Evolutionary conservation across 768 basidiomycete genomes (phyloP).

Genomic region (Heimioporus sp.): DNA sequence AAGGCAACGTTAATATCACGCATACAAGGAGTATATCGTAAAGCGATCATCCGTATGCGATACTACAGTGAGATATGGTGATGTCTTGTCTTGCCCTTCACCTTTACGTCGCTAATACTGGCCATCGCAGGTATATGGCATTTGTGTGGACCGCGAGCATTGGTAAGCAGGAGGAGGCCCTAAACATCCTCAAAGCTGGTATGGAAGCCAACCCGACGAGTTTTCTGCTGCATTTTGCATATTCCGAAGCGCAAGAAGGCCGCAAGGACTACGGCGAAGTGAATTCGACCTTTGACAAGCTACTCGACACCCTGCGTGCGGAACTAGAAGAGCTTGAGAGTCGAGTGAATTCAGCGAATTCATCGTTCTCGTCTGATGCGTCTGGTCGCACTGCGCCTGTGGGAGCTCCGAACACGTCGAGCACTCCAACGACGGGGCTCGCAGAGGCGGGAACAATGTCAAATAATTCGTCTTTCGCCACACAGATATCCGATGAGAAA

Average conservation of each 20-base stretch:
- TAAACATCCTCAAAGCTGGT: conserved; percentile 77
- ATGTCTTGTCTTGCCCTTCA: conserved; percentile 10
- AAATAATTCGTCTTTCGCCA: conserved; percentile 47
- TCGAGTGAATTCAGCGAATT: conserved; percentile 36
- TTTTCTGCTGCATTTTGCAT: conserved; percentile 88
- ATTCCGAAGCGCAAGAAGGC: conserved; percentile 69
- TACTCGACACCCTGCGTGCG: conserved; percentile 61
- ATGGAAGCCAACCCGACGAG: conserved; percentile 87
- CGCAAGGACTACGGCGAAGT: conserved; percentile 65
- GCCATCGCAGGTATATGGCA: conserved; percentile 78
- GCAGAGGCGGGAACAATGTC: conserved; percentile 34
- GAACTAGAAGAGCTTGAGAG: conserved; percentile 64
- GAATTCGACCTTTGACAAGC: conserved; percentile 68
- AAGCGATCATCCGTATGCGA: conserved; percentile 88
- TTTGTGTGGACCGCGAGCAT: conserved; percentile 76
- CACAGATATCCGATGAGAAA: conserved; percentile 53
- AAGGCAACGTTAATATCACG: conserved; percentile 61
- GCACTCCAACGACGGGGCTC: conserved; percentile 9
- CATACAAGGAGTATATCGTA: conserved; percentile 80
- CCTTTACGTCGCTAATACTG: conserved; percentile 11
- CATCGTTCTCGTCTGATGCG: conserved; percentile 38
- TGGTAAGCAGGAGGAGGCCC: conserved; percentile 79
- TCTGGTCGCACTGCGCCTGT: conserved; percentile 26
- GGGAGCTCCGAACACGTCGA: conserved; percentile 18
- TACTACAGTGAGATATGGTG: conserved; percentile 96